Evolutionary conservation across 2,329 filamentous ascomycete species (phyloP).

Genomic region (Podosphaera aphanis): DNA sequence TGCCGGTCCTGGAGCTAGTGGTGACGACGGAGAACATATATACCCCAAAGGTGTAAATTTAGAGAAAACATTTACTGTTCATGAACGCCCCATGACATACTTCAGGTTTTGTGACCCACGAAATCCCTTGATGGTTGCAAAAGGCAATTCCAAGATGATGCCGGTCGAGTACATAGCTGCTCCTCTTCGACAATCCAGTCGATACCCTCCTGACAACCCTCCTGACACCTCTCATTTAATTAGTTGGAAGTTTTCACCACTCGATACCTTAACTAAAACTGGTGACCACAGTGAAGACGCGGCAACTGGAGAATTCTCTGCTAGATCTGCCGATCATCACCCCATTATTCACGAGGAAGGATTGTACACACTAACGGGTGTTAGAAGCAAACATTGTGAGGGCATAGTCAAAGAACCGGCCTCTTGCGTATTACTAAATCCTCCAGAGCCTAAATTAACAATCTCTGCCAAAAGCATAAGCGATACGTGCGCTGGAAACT

Average conservation of each 20-base stretch:
- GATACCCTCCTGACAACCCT: constrained; percentile 17
- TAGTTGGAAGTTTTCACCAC: constrained; percentile 60
- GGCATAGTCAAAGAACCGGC: constrained; percentile 85
- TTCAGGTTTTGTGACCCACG: constrained; percentile 57
- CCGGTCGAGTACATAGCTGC: constrained; percentile 48
- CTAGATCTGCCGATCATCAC: constrained; percentile 37
- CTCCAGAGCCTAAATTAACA: constrained; percentile 58
- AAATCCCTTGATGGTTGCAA: constrained; percentile 62
- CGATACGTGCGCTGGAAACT: constrained; percentile 86
- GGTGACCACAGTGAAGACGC: constrained; percentile 44
- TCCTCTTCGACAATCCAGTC: constrained; percentile 17
- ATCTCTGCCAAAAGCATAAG: constrained; percentile 61
- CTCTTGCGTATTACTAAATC: constrained; percentile 80
- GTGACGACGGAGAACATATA: constrained; percentile 42
- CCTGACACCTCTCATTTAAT: constrained; percentile 47
- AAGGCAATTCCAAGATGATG: constrained; percentile 41
- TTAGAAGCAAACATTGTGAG: constrained; percentile 58
- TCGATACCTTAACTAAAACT: constrained; percentile 41
- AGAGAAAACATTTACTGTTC: constrained; percentile 59
- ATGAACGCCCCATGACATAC: constrained; percentile 56
- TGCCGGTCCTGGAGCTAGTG: constrained; percentile 16
- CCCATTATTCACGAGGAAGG: constrained; percentile 55
- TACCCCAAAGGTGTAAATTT: constrained; percentile 37
- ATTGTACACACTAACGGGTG: constrained; percentile 61
- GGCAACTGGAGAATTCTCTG: constrained; percentile 30